Conservation (phyloP, 192 early-diverging fungal genomes). For the Gamsiella multidivaricata region DNA sequence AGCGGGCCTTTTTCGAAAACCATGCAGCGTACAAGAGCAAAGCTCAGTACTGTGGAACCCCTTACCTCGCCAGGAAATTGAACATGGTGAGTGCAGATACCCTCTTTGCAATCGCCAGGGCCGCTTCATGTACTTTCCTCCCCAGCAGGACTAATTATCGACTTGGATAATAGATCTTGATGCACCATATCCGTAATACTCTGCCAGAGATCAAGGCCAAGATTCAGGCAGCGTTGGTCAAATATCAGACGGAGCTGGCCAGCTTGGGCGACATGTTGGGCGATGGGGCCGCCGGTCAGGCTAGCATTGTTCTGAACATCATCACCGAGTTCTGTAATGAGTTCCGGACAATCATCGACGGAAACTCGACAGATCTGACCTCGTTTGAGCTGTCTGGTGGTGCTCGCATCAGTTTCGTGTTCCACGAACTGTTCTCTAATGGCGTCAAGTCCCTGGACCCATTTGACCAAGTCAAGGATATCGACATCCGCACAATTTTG, state of each 20-base stretch:
- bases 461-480: conserved; percentile 98
- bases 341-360: conserved; percentile 95
- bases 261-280: conserved; percentile 91
- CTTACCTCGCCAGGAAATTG: conserved; percentile 94
- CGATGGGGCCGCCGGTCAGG: conserved; percentile 74
- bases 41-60: conserved; percentile 98
- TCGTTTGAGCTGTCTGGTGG: conserved; percentile 96
- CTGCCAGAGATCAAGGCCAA: conserved; percentile 99
- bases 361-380: conserved; percentile 95
- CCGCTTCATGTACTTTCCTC: no score
- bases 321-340: conserved; percentile 99
- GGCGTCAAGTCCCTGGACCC: conserved; percentile 96
- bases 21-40: conserved; percentile 95
- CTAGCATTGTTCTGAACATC: conserved; percentile 94
- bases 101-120: no score
- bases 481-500: conserved; percentile 98
- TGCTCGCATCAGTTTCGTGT: conserved; percentile 98
- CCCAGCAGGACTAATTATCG: no score
- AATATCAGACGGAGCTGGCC: conserved; percentile 88
- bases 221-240: conserved; percentile 85
- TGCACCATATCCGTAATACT: conserved; percentile 99
- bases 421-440: conserved; percentile 95
- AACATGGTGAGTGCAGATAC: conserved; percentile 92
- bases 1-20: conserved; percentile 93
- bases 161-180: conserved; percentile 93